Base-by-base conservation (phyloP, 2,329 filamentous ascomycete genomes). In the Penicillium griseofulvum region DNA sequence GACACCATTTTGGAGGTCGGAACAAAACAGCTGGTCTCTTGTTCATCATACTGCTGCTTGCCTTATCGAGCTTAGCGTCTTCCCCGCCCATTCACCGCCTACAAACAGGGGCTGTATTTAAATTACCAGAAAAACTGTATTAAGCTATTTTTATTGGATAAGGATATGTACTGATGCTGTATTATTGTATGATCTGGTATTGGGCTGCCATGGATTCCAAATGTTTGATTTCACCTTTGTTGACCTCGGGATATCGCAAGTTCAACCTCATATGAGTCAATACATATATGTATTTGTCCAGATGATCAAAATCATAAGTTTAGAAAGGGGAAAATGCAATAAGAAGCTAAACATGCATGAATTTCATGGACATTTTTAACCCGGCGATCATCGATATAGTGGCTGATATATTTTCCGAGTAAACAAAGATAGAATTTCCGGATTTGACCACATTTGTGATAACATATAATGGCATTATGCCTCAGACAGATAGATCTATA, bases 1-100 rank as follows among this genome's bases (percentile, higher is more conserved):
- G 59, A 59, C 56, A 62, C 59, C 63, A 59, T 55, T 50, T 44
- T 59, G 52, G 57, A 55, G 54, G 36, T 57, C 41, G 55, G 50
- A 55, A 60, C 62, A 57, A 62, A 65, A 62, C 62, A 66, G 60
- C 64, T 65, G 63, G 64, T 65, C 63, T 65, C 62, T 65, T 10
- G 36, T 24, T 36, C 54, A 54, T 60, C 56, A 42, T 60, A 54
- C 57, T 64, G 63, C 60, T 60, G 61, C 17, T 64, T 68, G 54
- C 65, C 62, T 55, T 19, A 60, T 64, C 41, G 31, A 60, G 65
- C 38, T 61, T 68, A 68, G 66, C 60, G 62, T 54, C 44, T 60
- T 52, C 63, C 54, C 56, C 55, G 61, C 56, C 52, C 33, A 34
- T 42, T 65, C 62, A 66, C 64, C 64, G 64, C 64, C 61, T 64